A percentile compares a stretch with the other conserved stretches of the same genome.
Conservation (phyloP, 495 filamentous ascomycete genomes). For the Penicillium egyptiacum region DNA sequence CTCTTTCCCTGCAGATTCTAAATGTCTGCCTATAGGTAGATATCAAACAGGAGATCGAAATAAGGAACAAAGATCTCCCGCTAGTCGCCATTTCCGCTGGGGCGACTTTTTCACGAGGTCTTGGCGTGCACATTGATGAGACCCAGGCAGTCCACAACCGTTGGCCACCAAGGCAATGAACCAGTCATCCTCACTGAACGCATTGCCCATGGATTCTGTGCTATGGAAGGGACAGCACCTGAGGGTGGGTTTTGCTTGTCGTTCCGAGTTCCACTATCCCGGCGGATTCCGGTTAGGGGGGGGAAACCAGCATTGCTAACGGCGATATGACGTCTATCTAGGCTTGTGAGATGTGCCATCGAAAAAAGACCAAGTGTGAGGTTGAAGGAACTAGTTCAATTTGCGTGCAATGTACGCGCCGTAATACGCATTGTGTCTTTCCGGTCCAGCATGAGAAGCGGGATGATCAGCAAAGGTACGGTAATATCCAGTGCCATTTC, state of each 20-base stretch:
- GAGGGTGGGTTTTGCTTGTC: not conserved
- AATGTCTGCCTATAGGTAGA: too few species aligned
- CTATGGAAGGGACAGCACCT: not conserved
- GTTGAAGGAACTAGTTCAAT: slow-evolving; percentile 66
- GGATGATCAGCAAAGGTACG: slow-evolving; percentile 80
- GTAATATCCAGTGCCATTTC: not conserved
- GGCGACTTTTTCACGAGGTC: slow-evolving; percentile 7
- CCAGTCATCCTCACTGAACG: not conserved
- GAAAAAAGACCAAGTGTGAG: slow-evolving; percentile 98
- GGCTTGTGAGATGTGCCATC: slow-evolving; percentile 96
- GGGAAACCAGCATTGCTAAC: slow-evolving; percentile 11
- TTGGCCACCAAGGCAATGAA: slow-evolving; percentile 1
- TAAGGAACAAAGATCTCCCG: slow-evolving; percentile 3
- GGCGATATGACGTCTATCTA: slow-evolving; percentile 29
- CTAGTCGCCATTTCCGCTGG: not conserved
- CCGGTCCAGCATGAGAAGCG: slow-evolving; percentile 88
- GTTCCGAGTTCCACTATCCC: not conserved
- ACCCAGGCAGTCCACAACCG: slow-evolving; percentile 1
- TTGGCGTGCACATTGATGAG: slow-evolving; percentile 8
- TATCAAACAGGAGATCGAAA: not conserved
- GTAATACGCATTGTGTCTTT: slow-evolving; percentile 89
- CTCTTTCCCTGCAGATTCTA: not conserved
- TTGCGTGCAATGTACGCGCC: slow-evolving; percentile 90
- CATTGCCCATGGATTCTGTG: slow-evolving; percentile 3
- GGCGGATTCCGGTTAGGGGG: not conserved